Percentiles rank a stretch among this genome's conserved stretches.
phyloP scores from a whole-genome alignment of 2,329 filamentous ascomycete species.

The Alternaria triticina region DNA sequence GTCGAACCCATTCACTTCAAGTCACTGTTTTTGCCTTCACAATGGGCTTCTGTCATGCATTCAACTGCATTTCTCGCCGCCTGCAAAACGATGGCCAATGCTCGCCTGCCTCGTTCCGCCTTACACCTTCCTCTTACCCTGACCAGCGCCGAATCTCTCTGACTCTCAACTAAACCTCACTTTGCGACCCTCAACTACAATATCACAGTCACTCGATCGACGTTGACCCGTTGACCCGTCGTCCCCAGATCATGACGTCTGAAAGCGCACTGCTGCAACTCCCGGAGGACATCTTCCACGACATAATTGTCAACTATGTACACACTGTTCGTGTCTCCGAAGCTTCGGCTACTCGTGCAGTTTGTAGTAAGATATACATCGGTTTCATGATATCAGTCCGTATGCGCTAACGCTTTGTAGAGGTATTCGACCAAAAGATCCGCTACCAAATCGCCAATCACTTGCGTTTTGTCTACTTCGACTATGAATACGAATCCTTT shows the following conservation, averaged over 20 bases:
- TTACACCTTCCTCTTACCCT: background rate
- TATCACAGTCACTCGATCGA: background rate
- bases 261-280: background rate
- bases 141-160: background rate
- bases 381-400: background rate
- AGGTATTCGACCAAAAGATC: background rate
- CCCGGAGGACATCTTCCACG: background rate
- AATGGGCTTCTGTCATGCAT: background rate
- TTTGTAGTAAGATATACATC: background rate
- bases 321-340: background rate
- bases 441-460: background rate
- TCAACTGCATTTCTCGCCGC: background rate
- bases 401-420: background rate
- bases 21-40: background rate
- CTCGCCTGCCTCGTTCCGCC: background rate
- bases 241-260: background rate
- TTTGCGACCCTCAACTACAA: background rate
- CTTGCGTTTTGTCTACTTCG: background rate
- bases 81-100: background rate
- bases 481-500: background rate
- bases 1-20: background rate
- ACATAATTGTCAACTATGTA: background rate
- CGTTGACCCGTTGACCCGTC: too few relatives aligned
- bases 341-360: background rate
- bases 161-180: background rate